Conservation (phyloP, 1,284 basidiomycete species). For the Cutaneotrichosporon curvatum region DNA sequence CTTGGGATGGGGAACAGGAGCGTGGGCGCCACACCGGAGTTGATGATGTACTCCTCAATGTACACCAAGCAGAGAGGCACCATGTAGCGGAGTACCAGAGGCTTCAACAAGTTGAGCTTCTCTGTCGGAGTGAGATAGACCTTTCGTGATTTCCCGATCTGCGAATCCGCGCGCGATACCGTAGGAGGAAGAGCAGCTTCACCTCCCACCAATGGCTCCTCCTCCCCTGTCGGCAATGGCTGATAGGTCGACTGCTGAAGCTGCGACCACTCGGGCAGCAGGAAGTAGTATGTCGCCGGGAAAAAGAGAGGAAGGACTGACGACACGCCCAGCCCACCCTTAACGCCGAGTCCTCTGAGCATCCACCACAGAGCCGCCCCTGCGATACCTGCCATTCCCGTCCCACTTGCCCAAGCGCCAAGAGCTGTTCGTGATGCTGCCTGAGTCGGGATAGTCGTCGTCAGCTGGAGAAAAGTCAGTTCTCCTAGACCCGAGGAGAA, state of each 20-base stretch:
- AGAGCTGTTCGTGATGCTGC: conserved; percentile 46
- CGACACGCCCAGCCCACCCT: conserved; percentile 71
- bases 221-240: conserved; percentile 24
- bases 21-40: conserved; percentile 85
- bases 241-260: conserved; percentile 21
- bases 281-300: conserved; percentile 63
- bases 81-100: conserved; percentile 64
- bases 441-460: conserved; percentile 56
- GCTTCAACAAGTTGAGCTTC: conserved; percentile 67
- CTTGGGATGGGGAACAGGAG: conserved; percentile 80
- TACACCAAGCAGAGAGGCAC: conserved; percentile 46
- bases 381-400: conserved; percentile 85
- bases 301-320: conserved; percentile 62
- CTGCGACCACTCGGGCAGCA: conserved; percentile 54
- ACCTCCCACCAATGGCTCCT: conserved; percentile 1
- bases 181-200: neutral
- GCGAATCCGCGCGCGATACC: neutral
- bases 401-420: conserved; percentile 77
- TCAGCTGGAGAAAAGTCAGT: conserved; percentile 87
- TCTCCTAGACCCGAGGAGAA: conserved; percentile 91
- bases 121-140: conserved; percentile 55
- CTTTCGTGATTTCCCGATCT: neutral
- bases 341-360: conserved; percentile 75
- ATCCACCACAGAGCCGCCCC: conserved; percentile 96
- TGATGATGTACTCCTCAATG: conserved; percentile 87